Percentiles rank a stretch among this genome's conserved stretches.
These are phyloP conservation scores for Syzygium aromaticum DNA, from an alignment of 345 rosid species.

Conservation along the genomic window DNA sequence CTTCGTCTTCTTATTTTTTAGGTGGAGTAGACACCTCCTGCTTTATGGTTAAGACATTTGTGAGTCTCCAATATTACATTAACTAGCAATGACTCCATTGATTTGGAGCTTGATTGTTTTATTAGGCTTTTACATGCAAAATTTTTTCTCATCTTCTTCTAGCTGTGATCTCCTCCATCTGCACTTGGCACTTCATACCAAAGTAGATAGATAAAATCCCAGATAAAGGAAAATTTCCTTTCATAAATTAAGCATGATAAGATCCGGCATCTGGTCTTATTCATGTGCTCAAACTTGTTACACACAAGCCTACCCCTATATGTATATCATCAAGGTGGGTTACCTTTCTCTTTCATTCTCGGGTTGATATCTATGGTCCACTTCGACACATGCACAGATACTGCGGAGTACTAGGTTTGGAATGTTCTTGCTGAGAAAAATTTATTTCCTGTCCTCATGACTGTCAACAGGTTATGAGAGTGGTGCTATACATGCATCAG, in stretches of 20 bases:
- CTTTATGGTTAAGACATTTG: not conserved
- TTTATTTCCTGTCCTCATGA: not conserved
- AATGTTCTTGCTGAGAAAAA: not conserved
- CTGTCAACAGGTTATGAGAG: conserved; percentile 50
- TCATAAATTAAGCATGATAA: not conserved
- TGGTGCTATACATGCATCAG: conserved; percentile 80
- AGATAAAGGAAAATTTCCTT: not conserved
- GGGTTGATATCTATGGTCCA: not conserved
- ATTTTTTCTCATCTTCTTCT: not conserved
- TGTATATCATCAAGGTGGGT: not conserved
- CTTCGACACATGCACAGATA: not conserved
- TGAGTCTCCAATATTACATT: not conserved
- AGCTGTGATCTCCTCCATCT: not conserved
- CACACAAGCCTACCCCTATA: not conserved
- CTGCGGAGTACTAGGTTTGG: not conserved
- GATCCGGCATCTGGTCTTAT: not conserved
- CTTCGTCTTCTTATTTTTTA: not conserved
- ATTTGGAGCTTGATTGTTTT: not conserved
- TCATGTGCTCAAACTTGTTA: not conserved
- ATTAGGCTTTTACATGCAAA: not conserved
- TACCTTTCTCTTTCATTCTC: not conserved
- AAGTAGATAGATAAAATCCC: not conserved
- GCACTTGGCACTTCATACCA: not conserved
- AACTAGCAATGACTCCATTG: not conserved
- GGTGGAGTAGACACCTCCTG: not conserved